A percentile compares a stretch with the other conserved stretches of the same genome.
phyloP scores from a whole-genome alignment of 1,284 basidiomycete genomes.

The Pterulicium gracile region DNA sequence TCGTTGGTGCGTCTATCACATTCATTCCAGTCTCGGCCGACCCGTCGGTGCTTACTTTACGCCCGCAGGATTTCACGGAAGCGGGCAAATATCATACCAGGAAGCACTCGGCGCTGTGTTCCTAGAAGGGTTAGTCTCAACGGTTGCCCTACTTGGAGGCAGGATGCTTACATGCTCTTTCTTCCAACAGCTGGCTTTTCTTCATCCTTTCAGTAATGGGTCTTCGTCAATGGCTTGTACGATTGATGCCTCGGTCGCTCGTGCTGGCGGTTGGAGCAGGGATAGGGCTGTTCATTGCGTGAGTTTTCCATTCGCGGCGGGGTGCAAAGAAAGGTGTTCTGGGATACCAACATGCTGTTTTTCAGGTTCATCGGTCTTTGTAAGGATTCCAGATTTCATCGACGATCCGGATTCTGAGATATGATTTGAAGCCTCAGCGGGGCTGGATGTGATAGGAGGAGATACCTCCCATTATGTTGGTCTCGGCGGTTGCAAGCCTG shows the following conservation, averaged over 20 bases:
- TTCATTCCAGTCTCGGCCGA: no score
- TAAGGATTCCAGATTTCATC: conserved; percentile 19
- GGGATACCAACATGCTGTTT: no score
- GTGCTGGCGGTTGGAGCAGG: conserved; percentile 79
- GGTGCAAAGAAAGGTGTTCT: no score
- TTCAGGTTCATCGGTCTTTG: conserved; percentile 57
- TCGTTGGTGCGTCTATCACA: conserved; percentile 59
- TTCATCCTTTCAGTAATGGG: conserved; percentile 75
- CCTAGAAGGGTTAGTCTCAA: conserved; percentile 56
- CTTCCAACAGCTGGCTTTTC: conserved; percentile 85
- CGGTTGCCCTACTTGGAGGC: not conserved
- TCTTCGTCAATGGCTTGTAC: conserved; percentile 83
- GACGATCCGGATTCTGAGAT: not conserved
- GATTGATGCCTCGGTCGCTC: conserved; percentile 81
- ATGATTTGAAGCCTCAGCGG: conserved; percentile 36
- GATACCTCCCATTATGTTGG: conserved; percentile 63
- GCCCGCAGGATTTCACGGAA: conserved; percentile 53
- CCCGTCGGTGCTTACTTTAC: no score
- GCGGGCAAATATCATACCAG: conserved; percentile 65
- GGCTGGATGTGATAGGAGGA: conserved; percentile 73
- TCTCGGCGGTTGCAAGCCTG: conserved; percentile 66
- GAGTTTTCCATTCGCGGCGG: no score
- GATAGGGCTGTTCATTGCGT: conserved; percentile 81
- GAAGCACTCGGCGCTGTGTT: conserved; percentile 86
- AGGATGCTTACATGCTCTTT: not conserved